Evolutionary conservation across 805 yeast species (phyloP).

Genomic region (Kodamaea kaohsiungensis): DNA sequence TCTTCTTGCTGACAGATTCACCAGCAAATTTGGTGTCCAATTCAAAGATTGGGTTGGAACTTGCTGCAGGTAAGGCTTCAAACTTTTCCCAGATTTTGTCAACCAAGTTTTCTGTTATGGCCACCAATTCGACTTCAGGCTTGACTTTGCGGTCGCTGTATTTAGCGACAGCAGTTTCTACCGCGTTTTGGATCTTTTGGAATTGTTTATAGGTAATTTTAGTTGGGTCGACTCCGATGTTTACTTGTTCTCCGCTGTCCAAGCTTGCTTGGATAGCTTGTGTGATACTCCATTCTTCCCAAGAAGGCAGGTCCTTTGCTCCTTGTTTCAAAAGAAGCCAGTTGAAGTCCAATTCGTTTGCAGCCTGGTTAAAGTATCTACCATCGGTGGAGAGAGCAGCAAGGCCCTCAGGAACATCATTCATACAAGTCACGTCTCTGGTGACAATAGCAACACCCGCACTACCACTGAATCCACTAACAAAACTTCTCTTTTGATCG

Average conservation of each 20-base stretch:
- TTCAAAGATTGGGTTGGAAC: constrained; percentile 52
- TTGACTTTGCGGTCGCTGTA: constrained; percentile 18
- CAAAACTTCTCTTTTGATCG: constrained; percentile 58
- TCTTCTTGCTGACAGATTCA: constrained; percentile 57
- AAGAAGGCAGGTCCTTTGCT: constrained; percentile 47
- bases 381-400: constrained; percentile 63
- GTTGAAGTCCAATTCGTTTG: constrained; percentile 58
- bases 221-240: constrained; percentile 52
- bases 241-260: constrained; percentile 43
- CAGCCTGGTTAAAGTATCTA: constrained; percentile 60
- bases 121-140: constrained; percentile 42
- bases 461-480: constrained; percentile 61
- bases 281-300: constrained; percentile 60
- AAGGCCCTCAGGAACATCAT: constrained; percentile 52
- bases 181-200: constrained; percentile 30
- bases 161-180: constrained; percentile 26
- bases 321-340: constrained; percentile 60
- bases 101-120: constrained; percentile 62
- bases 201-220: constrained; percentile 41
- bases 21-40: constrained; percentile 65
- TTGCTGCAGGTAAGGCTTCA: constrained; percentile 58
- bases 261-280: constrained; percentile 51
- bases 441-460: constrained; percentile 63
- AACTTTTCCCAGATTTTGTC: constrained; percentile 72
- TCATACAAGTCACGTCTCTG: constrained; percentile 52